phyloP scores from a whole-genome alignment of 345 rosid genomes.

The Sonneratia alba region DNA sequence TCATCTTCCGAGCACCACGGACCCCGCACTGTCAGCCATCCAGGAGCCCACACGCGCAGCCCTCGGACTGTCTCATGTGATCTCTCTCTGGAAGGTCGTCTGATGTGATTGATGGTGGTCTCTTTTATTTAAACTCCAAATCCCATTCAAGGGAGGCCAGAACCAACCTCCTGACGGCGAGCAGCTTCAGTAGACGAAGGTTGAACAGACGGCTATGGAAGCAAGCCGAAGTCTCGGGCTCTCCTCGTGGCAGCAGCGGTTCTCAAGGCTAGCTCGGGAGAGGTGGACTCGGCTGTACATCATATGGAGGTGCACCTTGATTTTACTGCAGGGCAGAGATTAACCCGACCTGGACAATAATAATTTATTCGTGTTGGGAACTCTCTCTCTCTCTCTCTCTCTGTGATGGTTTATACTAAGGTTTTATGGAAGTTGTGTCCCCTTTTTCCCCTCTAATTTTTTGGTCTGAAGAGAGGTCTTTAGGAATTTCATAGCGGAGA shows the following conservation, averaged over 20 bases:
- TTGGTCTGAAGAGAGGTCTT: background rate
- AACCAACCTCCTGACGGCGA: too few relatives aligned
- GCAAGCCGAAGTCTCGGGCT: conserved; percentile 20
- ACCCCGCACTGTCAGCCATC: too few relatives aligned
- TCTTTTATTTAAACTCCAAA: too few relatives aligned
- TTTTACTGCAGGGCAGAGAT: conserved; percentile 48
- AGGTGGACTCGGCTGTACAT: conserved; percentile 57
- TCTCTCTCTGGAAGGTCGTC: too few relatives aligned
- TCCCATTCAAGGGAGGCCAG: too few relatives aligned
- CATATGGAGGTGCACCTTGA: conserved; percentile 66
- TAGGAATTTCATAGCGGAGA: background rate
- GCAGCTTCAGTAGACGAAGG: background rate
- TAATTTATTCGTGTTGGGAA: too few relatives aligned
- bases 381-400: background rate
- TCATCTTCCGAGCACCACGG: too few relatives aligned
- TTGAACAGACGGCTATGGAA: conserved; percentile 5
- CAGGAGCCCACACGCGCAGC: too few relatives aligned
- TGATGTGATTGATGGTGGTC: too few relatives aligned
- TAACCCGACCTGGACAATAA: background rate
- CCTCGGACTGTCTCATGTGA: too few relatives aligned
- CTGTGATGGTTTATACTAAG: too few relatives aligned
- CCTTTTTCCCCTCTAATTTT: background rate
- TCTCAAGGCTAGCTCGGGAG: conserved; percentile 44
- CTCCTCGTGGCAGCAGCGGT: conserved; percentile 34
- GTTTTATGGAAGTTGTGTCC: background rate